Evolutionary conservation across 352 stramenopile genomes (phyloP), one percentile per base, ranked within the genome.

Genomic region (Elongisporangium prolatum): DNA sequence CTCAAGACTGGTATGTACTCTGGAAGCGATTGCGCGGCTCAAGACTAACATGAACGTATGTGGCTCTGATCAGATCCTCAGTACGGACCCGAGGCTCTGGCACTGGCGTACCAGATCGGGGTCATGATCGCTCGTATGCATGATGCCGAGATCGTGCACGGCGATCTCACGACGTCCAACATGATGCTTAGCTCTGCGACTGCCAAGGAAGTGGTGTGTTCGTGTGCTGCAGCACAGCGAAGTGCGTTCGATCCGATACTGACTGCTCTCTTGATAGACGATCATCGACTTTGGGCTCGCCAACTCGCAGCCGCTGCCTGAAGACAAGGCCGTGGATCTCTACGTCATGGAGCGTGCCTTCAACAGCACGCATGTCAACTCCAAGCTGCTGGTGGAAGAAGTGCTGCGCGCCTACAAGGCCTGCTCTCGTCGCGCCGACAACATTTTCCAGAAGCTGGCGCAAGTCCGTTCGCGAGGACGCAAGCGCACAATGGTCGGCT

Each of bases 291-390:
- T 94, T 67, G 84, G 84, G 10, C 59, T 94, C n/a, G 84, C 82
- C 49, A 91, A 88, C 63, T 90, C 82, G 52, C 80, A 94, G 56
- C 82, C 84, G 24, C 67, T 92, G 40, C 82, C 83, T 7, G 91
- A 98, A 53, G 91, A 98, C 65, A 97, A 96, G 59, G 91, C 88
- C 17, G 91, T 98, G 13, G 91, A 98, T 44, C 72, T 98, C 10
- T 98, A 98, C 65, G 91, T 97, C 28, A 91, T 98, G 75, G 91
- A 98, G 65, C 84, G 91, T 47, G 91, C 91, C 3, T 96, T 98
- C 68, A 76, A 84, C 61, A 96, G 86, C 52, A 97, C 89, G 8
- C 91, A 98, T 60, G 72, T 92, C 37, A 82, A 95, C 49, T 92
- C 88, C 28, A 77, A 97, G 44, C 58, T 81, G 4, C 64, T 97